Conservation (phyloP, 139 green algal genomes). For the Chlamydomonas sp. region DNA sequence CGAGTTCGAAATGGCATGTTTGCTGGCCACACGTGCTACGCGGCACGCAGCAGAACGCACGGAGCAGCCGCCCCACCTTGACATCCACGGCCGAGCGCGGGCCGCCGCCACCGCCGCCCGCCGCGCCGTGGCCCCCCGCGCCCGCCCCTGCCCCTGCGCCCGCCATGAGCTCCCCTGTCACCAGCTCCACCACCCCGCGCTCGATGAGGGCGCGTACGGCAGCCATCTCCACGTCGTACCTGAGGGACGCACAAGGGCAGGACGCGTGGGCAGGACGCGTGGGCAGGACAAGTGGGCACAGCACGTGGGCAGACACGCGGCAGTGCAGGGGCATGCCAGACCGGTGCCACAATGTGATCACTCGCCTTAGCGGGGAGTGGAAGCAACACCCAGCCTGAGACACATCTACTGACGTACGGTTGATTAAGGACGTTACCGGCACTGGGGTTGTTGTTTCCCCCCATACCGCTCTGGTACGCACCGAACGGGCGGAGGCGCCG, state of each 20-base stretch:
- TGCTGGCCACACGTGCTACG: too few relatives aligned
- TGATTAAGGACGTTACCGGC: not conserved
- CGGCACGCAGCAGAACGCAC: too few relatives aligned
- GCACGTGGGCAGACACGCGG: too few relatives aligned
- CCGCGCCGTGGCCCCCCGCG: too few relatives aligned
- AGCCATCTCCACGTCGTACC: constrained; percentile 72
- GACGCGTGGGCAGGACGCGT: not conserved
- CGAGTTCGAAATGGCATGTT: too few relatives aligned
- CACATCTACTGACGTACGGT: not conserved
- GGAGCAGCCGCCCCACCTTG: constrained; percentile 35
- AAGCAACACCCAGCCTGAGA: not conserved
- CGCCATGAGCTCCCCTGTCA: constrained; percentile 59
- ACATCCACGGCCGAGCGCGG: constrained; percentile 57
- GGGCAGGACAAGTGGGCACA: too few relatives aligned
- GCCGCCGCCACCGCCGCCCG: too few relatives aligned
- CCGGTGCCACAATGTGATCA: too few relatives aligned
- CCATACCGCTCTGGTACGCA: not conserved
- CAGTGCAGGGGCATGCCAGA: too few relatives aligned
- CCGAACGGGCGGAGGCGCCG: constrained; percentile 16
- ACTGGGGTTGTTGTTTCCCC: not conserved
- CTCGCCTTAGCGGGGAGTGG: not conserved
- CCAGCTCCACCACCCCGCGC: constrained; percentile 79
- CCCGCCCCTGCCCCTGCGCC: too few relatives aligned
- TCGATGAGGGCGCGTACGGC: constrained; percentile 70
- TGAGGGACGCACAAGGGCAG: not conserved